phyloP scores from a whole-genome alignment of 208 protist species.

The Trichomonas tenax region DNA sequence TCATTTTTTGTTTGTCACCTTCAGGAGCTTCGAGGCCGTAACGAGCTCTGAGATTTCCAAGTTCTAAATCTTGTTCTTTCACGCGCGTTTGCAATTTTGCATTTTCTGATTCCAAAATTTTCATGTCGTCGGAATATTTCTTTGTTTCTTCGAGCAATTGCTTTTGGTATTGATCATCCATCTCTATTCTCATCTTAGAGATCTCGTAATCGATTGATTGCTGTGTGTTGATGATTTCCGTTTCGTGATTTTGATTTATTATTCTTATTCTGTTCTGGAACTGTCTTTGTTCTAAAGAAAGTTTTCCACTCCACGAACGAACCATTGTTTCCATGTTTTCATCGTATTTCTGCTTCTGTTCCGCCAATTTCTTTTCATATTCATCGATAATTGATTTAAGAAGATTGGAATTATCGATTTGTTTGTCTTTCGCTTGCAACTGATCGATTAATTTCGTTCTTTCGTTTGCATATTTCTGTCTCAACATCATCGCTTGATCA shows the following conservation, averaged over 20 bases:
- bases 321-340: background rate
- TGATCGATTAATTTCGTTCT: background rate
- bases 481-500: background rate
- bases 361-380: background rate
- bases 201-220: background rate
- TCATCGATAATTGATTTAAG: background rate
- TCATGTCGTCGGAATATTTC: background rate
- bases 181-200: background rate
- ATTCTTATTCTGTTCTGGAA: background rate
- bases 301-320: background rate
- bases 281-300: background rate
- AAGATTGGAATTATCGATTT: background rate
- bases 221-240: background rate
- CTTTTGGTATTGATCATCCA: background rate
- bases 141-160: background rate
- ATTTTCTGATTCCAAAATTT: background rate
- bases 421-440: background rate
- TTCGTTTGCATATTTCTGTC: background rate
- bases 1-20: background rate
- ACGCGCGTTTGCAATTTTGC: background rate
- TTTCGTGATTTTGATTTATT: background rate
- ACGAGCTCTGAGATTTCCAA: background rate
- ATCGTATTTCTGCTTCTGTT: background rate
- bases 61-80: background rate
- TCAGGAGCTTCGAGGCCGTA: background rate